Conservation (phyloP, 768 basidiomycete genomes). For the Amyloporia xantha region DNA sequence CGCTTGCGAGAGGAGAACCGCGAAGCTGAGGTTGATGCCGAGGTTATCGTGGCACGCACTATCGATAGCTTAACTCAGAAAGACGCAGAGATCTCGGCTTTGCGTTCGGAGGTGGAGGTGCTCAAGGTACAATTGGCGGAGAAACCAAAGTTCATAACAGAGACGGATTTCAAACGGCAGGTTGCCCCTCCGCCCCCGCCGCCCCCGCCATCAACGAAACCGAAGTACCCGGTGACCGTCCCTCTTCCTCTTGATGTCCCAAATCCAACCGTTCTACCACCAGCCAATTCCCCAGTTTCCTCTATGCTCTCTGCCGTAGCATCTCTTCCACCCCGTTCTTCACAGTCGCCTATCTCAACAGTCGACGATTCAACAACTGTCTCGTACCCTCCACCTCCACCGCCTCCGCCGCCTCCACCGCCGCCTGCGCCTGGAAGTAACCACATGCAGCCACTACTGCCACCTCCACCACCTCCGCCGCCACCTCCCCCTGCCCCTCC, state of each 20-base stretch:
- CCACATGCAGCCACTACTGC: constrained; percentile 26
- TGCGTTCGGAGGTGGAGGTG: constrained; percentile 43
- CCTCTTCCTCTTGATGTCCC: background rate
- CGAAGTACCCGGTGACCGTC: constrained; percentile 1
- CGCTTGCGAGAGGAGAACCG: constrained; percentile 46
- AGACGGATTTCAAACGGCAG: constrained; percentile 66
- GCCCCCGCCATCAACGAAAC: constrained; percentile 33
- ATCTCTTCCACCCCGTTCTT: constrained; percentile 1
- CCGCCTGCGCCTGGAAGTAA: constrained; percentile 29
- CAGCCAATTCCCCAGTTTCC: no score
- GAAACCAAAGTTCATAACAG: constrained; percentile 46
- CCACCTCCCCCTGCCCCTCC: constrained; percentile 30
- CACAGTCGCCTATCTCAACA: background rate
- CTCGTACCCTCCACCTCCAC: constrained; percentile 5
- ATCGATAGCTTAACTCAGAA: constrained; percentile 65
- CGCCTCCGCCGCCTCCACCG: constrained; percentile 24
- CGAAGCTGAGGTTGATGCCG: constrained; percentile 55
- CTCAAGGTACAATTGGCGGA: constrained; percentile 45
- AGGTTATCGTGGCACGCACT: constrained; percentile 59
- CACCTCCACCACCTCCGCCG: constrained; percentile 30
- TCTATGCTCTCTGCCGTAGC: no score
- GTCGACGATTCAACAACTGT: background rate
- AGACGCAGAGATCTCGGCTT: constrained; percentile 53
- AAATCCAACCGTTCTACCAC: no score
- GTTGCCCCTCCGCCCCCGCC: constrained; percentile 63